Conservation (phyloP, 2,329 filamentous ascomycete species). For the Calonectria pseudoturangicola region DNA sequence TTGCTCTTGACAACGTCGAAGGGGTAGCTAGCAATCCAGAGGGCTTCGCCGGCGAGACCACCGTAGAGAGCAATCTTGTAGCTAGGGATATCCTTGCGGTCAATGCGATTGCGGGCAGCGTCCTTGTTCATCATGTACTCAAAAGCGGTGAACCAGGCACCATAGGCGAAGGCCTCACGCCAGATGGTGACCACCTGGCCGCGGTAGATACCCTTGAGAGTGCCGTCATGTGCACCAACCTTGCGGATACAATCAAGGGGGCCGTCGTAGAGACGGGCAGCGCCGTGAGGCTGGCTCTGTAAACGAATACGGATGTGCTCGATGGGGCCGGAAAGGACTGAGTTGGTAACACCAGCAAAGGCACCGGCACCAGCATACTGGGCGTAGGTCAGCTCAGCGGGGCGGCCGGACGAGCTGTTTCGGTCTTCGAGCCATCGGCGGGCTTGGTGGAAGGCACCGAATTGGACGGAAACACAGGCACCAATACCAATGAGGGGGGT, state of each 20-base stretch:
- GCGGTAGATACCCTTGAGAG: conserved; percentile 86
- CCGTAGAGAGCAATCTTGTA: conserved; percentile 95
- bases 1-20: conserved; percentile 99
- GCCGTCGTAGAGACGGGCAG: conserved; percentile 84
- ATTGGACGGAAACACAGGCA: conserved; percentile 98
- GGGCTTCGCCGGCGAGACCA: conserved; percentile 92
- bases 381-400: conserved; percentile 78
- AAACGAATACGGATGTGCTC: conserved; percentile 97
- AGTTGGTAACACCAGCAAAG: conserved; percentile 94
- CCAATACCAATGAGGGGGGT: conserved; percentile 97
- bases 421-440: conserved; percentile 88
- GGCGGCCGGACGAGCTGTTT: conserved; percentile 78
- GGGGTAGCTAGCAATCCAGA: conserved; percentile 96
- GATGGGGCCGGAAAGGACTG: conserved; percentile 90
- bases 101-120: conserved; percentile 83
- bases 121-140: conserved; percentile 98
- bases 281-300: conserved; percentile 96
- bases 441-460: conserved; percentile 96
- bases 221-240: conserved; percentile 78
- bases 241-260: conserved; percentile 94
- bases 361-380: conserved; percentile 95
- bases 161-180: conserved; percentile 95
- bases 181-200: conserved; percentile 90
- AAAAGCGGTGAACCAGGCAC: conserved; percentile 94
- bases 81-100: conserved; percentile 85